A percentile compares a stretch with the other conserved stretches of the same genome.
These are phyloP conservation scores for Tothia fuscella DNA, from an alignment of 2,329 filamentous ascomycete species.

Conservation along the genomic window DNA sequence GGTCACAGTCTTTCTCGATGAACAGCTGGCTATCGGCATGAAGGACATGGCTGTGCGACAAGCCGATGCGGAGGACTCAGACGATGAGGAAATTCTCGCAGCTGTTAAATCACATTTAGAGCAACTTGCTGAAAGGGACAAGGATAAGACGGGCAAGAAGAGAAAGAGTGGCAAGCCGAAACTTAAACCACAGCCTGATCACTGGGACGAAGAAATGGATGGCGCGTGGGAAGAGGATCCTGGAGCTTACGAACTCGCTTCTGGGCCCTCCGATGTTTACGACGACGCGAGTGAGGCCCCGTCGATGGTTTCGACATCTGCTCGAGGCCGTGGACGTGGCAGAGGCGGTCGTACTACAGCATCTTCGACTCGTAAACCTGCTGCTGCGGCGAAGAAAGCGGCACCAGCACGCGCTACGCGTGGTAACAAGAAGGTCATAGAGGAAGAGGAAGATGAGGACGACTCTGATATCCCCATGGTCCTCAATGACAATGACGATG, in stretches of 20 bases:
- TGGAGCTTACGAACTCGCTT: conserved; percentile 43
- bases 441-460: conserved; percentile 32
- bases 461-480: conserved; percentile 25
- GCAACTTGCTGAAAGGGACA: conserved; percentile 55
- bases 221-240: conserved; percentile 76
- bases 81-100: conserved; percentile 67
- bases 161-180: conserved; percentile 29
- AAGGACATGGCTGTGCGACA: conserved; percentile 22
- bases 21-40: conserved; percentile 31
- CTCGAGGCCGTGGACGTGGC: conserved; percentile 26
- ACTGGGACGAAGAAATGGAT: conserved; percentile 83
- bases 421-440: conserved; percentile 29
- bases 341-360: conserved; percentile 16
- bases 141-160: conserved; percentile 31
- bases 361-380: conserved; percentile 21
- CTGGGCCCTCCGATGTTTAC: conserved; percentile 30
- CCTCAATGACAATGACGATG: conserved; percentile 29
- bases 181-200: conserved; percentile 63
- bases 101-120: conserved; percentile 58
- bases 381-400: conserved; percentile 24
- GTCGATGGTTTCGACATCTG: conserved; percentile 10
- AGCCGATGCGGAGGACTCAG: conserved; percentile 43
- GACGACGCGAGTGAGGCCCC: conserved; percentile 31
- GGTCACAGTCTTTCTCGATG: conserved; percentile 45
- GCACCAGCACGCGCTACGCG: conserved; percentile 25